Conservation (phyloP, 768 basidiomycete species). For the Tricholoma terreum region DNA sequence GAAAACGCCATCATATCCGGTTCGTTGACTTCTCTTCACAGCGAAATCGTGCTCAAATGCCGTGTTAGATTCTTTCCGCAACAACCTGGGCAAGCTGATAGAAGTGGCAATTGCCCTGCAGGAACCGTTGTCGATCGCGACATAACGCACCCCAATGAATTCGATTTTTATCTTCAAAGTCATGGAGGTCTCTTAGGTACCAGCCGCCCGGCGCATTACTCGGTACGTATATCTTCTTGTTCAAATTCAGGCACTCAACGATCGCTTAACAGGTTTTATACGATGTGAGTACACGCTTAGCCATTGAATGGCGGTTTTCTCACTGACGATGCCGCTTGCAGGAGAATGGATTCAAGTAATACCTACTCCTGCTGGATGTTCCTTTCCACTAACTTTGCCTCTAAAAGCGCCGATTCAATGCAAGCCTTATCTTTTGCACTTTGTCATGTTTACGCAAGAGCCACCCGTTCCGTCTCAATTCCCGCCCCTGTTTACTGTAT, state of each 20-base stretch:
- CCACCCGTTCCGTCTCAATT: slow-evolving; percentile 82
- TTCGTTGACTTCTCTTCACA: slow-evolving; percentile 10
- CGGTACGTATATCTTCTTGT: slow-evolving; percentile 22
- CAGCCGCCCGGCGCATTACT: slow-evolving; percentile 48
- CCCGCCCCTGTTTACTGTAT: slow-evolving; percentile 83
- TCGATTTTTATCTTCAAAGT: slow-evolving; percentile 76
- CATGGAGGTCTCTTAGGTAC: slow-evolving; percentile 80
- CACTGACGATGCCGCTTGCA: slow-evolving; percentile 8
- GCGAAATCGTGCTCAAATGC: no score
- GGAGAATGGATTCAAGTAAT: slow-evolving; percentile 59
- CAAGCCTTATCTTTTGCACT: slow-evolving; percentile 70
- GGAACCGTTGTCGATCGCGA: slow-evolving; percentile 76
- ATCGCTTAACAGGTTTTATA: slow-evolving; percentile 31
- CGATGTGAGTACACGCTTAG: slow-evolving; percentile 32
- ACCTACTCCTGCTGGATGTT: no score
- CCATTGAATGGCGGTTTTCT: no score
- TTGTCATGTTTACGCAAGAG: slow-evolving; percentile 77
- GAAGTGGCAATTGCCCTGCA: slow-evolving; percentile 69
- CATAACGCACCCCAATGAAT: slow-evolving; percentile 67
- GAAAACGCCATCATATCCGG: slow-evolving; percentile 70
- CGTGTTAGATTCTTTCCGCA: slow-evolving; percentile 31
- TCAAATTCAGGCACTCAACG: neutral
- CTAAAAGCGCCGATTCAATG: slow-evolving; percentile 55
- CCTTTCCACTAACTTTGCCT: neutral
- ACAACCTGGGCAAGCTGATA: slow-evolving; percentile 45